Percentiles rank a stretch among this genome's conserved stretches.
These are phyloP conservation scores for Erythrobasidium yunnanense DNA, from an alignment of 768 basidiomycete species.

Conservation along the genomic window DNA sequence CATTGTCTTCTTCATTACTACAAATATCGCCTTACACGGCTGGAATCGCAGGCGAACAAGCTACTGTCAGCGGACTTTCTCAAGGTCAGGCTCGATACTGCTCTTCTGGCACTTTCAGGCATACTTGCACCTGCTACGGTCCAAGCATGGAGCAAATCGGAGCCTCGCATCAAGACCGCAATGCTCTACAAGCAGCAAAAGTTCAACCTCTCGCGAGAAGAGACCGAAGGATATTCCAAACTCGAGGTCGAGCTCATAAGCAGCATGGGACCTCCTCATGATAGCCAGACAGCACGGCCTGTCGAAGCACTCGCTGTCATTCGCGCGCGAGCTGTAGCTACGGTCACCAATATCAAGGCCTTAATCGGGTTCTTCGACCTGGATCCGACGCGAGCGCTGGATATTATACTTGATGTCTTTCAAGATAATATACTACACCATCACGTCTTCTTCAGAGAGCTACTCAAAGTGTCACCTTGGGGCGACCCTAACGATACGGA, in stretches of 20 bases:
- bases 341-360: constrained; percentile 72
- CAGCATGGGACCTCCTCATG: constrained; percentile 64
- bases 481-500: constrained; percentile 34
- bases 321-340: constrained; percentile 54
- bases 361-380: constrained; percentile 89
- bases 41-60: not conserved
- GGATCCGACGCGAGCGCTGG: constrained; percentile 85
- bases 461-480: constrained; percentile 84
- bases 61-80: constrained; percentile 9
- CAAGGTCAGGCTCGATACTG: constrained; percentile 6
- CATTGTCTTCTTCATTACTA: no score
- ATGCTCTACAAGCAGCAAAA: constrained; percentile 80
- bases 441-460: constrained; percentile 74
- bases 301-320: constrained; percentile 3
- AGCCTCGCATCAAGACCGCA: constrained; percentile 7
- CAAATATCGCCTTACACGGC: not conserved
- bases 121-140: not conserved
- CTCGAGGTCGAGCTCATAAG: constrained; percentile 72
- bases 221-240: constrained; percentile 94
- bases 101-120: not conserved
- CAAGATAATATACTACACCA: constrained; percentile 70
- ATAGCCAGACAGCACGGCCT: constrained; percentile 47
- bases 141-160: constrained; percentile 1
- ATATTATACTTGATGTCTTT: constrained; percentile 84
- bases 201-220: constrained; percentile 91